Evolutionary conservation across 75 land plant genomes (phyloP), one percentile per base, ranked within the genome.

Genomic region (Pinus albicaulis): DNA sequence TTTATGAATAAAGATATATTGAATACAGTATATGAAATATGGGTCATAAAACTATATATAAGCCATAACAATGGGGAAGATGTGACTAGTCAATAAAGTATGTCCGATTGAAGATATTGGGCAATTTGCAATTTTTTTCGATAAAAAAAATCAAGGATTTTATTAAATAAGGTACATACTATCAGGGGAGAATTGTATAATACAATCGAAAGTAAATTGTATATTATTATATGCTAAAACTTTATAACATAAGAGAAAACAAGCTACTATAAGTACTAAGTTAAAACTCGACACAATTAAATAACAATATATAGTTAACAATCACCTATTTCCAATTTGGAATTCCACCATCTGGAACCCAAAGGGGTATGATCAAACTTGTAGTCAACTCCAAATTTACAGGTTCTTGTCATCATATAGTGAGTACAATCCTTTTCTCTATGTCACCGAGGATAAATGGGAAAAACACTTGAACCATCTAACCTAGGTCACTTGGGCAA

Each of bases 271-370:
- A 64, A 64, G 17, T 34, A 26, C 5, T 64, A 66, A 34, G 36
- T 38, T 66, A 38, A 1, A 36, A 19, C 71, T 66, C 25, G 7
- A 76, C 25, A 6, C 28, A 64, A 60, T 76, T 76, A 7, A 76
- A 41, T 26, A 76, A 23, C 38, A 16, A 31, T 76, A 66, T 23
- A 3, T 15, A 66, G 8, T 66, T n/a, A 66, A 26, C 59, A 58
- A 2, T 85, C 92, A 95, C 96, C 99, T 95, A 94, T 86, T 95
- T 93, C 96, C 96, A 93, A 74, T 95, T 92, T 75, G 99, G 94
- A 65, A 95, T 91, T 81, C 99, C 99, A 76, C 96, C 96, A 57
- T 85, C 85, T 57, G 96, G 96, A 83, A 95, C 99, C 96, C 99
- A 73, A 89, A 61, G 76, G 99, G 99, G 85, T 95, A 96, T 77